Base-by-base conservation (phyloP, 768 basidiomycete genomes). In the Tulasnella calospora region DNA sequence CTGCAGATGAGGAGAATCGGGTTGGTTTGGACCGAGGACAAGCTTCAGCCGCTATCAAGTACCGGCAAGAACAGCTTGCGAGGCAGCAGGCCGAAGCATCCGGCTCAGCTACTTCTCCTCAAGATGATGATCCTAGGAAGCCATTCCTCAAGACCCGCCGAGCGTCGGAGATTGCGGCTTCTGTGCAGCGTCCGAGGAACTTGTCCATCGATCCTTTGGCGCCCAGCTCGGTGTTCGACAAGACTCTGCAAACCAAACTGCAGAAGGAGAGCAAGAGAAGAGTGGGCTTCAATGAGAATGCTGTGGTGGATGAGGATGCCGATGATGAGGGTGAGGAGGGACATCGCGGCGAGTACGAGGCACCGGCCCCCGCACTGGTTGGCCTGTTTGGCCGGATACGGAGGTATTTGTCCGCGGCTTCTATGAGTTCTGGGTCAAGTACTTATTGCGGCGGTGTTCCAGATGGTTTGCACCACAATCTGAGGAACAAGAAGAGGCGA, bases 201-300 rank as follows among this genome's bases (percentile, higher is more conserved):
- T 79, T 94, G 79, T 91, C 91, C 19, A 96, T 98, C 82, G 88
- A 96, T 83, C 96, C 96, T 3, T 87, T 98, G n/a, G 90, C 93
- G 27, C 91, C 92, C 0, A 91, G 94, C 12, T 89, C 90, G 15
- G 87, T 90, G 30, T 97, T 97, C 81, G 96, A 98, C 83, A 91
- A 94, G 84, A 91, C 91, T 36, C 85, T 96, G 82, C 88, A 92
- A 84, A 89, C 90, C 71, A 90, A 91, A 71, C 83, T 98, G 67
- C 74, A 55, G 82, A 80, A n/a, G 83, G 79, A 80, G 17, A 79
- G 71, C 55, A 61, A 33, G n/a, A 44, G 71, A 35, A 79, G 71
- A 40, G 78, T 73, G 6, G 33, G 57, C 19, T 33, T n/a, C 23
- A 73, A 21, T 79, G 61, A 74, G 78, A 76, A 71, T 21, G 79